Evolutionary conservation across 495 filamentous ascomycete genomes (phyloP), one percentile per base, ranked within the genome.

Genomic region (Penicillium steckii): DNA sequence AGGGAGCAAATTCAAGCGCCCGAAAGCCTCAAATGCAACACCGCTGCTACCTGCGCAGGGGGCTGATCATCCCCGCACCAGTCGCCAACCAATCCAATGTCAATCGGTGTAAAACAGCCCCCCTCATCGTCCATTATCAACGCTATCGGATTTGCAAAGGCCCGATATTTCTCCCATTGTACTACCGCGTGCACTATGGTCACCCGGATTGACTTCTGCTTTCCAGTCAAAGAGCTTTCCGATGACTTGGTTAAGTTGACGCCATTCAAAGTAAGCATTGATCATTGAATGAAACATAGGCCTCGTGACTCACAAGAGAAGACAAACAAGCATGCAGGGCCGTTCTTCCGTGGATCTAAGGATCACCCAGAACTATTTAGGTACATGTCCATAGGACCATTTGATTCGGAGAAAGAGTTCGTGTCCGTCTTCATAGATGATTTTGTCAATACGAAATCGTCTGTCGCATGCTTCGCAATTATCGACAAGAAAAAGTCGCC

Each of bases 391-490:
- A 45, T 59, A 1, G 30, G 41, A 2, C 49, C 55, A 0, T 60
- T 44, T 9, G 18, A 12, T 0, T 48, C 58, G 8, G 46, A 43
- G 12, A 24, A 25, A 8, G 49, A 50, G 3, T 23, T 64, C 22
- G 35, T 53, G 27, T 17, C 46, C 7, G 27, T 30, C 6, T 64
- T 64, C 50, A 18, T 52, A 30, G 30, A 35, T 12, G 24, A 35
- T 54, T n/a, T 44, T 57, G 1, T 60, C 53, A 18, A 59, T 61
- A 30, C n/a, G 46, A 6, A 64, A 59, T 10, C 61, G 35, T 5
- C 45, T 44, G 4, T 56, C 57, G 13, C 56, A 58, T 19, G 44
- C 58, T 64, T 59, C 27, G 58, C 61, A 7, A 53, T 64, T 1
- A 59, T 64, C 13, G 61, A 64, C 52, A 59, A 54, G 33, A 59